Conservation (phyloP, 345 rosid species). For the Populus ilicifolia region DNA sequence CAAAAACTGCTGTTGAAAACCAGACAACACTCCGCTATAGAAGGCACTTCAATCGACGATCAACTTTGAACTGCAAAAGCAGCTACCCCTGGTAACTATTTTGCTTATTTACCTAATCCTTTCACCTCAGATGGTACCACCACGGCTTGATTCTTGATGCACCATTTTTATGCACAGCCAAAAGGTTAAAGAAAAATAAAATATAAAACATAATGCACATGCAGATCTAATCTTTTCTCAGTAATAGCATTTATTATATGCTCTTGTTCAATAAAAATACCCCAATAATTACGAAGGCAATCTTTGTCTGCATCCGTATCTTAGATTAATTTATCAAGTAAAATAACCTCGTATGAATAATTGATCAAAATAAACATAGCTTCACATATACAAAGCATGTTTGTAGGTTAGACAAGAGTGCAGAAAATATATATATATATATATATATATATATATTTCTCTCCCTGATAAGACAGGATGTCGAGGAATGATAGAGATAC, state of each 20-base stretch:
- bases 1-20: constrained; percentile 20
- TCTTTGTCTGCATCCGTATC: background rate
- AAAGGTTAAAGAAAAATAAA: background rate
- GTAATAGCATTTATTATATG: background rate
- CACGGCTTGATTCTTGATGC: too few species aligned
- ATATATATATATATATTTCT: background rate
- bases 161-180: background rate
- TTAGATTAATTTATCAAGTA: background rate
- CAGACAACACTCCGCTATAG: constrained; percentile 19
- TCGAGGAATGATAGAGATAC: background rate
- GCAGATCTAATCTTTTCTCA: background rate
- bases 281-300: background rate
- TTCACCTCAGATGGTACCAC: too few species aligned
- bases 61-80: background rate
- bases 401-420: background rate
- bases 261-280: background rate
- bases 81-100: background rate
- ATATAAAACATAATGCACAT: background rate
- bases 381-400: background rate
- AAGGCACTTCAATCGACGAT: background rate
- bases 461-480: background rate
- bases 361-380: background rate
- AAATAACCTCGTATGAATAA: background rate
- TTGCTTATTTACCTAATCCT: background rate
- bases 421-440: background rate